These are phyloP conservation scores for Penicillium concentricum DNA, from an alignment of 2,329 filamentous ascomycete species.

Conservation along the genomic window DNA sequence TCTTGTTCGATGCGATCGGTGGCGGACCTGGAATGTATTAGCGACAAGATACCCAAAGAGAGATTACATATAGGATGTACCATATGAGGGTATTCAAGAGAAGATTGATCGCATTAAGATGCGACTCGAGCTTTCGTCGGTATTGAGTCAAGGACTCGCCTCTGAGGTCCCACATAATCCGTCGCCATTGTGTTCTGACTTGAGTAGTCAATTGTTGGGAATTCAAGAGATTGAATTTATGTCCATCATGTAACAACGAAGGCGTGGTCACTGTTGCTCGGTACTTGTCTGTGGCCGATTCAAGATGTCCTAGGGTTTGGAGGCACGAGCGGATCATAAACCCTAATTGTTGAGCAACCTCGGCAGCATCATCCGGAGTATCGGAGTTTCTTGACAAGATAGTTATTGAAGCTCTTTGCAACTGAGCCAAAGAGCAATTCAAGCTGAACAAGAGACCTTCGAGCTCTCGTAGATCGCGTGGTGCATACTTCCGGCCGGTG, in stretches of 20 bases:
- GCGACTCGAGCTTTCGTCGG: conserved; percentile 3
- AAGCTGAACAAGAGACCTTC: neutral
- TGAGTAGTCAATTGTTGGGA: neutral
- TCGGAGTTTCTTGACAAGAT: neutral
- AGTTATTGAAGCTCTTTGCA: neutral
- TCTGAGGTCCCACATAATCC: conserved; percentile 1
- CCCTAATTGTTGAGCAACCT: neutral
- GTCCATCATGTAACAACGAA: neutral
- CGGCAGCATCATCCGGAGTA: neutral
- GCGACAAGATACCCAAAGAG: neutral
- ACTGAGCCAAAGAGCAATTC: neutral
- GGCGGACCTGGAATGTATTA: neutral
- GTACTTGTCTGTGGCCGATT: neutral
- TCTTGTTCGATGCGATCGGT: conserved; percentile 5
- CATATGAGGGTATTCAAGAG: conserved; percentile 1
- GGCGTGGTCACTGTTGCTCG: neutral
- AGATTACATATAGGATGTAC: neutral
- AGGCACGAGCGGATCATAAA: neutral
- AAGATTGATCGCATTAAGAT: conserved; percentile 1
- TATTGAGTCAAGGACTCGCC: conserved; percentile 2
- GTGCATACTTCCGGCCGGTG: neutral
- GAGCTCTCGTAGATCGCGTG: neutral
- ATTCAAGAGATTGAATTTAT: too few relatives aligned
- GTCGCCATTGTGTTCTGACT: neutral
- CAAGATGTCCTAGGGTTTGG: neutral